Evolutionary conservation across 2,329 filamentous ascomycete species (phyloP), one percentile per base, ranked within the genome.

Genomic region (Clarireedia homoeocarpa): DNA sequence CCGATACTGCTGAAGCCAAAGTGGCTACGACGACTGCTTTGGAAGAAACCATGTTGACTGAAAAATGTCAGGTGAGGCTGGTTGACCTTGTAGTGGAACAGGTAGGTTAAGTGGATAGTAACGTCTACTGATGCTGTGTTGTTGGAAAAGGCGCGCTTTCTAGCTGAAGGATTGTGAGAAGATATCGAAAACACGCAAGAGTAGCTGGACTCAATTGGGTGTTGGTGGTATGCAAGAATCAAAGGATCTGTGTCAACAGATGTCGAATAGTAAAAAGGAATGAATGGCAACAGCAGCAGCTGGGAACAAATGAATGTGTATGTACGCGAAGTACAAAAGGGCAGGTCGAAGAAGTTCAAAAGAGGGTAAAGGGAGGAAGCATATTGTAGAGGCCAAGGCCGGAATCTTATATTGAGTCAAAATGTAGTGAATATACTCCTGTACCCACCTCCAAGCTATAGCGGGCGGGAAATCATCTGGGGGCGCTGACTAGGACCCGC

Each of bases 31-130:
- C 24, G 24, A 59, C 53, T 5, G 59, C 24, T 46, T 53, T 58
- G 50, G 64, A 61, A 59, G 62, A 64, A 58, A 59, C 54, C 66
- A 68, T 68, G n/a, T 51, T 63, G 58, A 14, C 10, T 24, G n/a
- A 24, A 6, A 45, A 20, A 2, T 20, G 6, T 45, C 10, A 17
- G 15, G 23, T 51, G 49, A 45, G 56, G 12, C 56, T 4, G n/a
- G 9, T 12, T 17, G 12, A 36, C 23, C 47, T 30, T 6, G 14
- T 30, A 38, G 10, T 30, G 14, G 6, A 17, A 49, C 42, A 52
- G 36, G 27, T 53, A 48, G 52, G 51, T 39, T 49, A 36, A 53
- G 50, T 5, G 34, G 34, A 12, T 39, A 20, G 34, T 12, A n/a
- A 27, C 47, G 30, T 48, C 42, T 53, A 12, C 34, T 23, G 44